Conservation (phyloP, 169 alveolate species). For the Plasmodium berghei region DNA sequence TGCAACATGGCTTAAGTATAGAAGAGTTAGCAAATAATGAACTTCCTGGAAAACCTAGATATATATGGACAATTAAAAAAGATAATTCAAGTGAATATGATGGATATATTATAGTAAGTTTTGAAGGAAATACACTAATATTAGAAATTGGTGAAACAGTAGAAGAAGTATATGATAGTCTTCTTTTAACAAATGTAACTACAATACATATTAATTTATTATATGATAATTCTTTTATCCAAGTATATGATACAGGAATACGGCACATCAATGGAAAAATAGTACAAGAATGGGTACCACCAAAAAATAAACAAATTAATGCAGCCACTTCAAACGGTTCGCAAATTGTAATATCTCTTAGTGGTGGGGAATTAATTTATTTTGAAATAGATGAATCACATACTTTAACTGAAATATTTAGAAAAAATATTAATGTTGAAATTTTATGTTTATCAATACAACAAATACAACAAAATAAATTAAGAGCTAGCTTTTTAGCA, state of each 20-base stretch:
- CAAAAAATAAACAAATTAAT: constrained; percentile 88
- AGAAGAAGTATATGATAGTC: constrained; percentile 93
- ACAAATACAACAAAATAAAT: constrained; percentile 93
- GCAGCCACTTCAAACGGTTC: constrained; percentile 94
- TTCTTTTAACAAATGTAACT: constrained; percentile 88
- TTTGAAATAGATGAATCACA: constrained; percentile 95
- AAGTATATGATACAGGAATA: constrained; percentile 93
- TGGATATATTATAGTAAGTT: constrained; percentile 95
- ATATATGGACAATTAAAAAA: constrained; percentile 95
- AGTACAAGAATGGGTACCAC: constrained; percentile 88
- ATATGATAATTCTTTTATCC: constrained; percentile 92
- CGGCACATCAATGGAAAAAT: constrained; percentile 87
- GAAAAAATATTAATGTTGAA: constrained; percentile 87
- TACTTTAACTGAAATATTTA: constrained; percentile 88
- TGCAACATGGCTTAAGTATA: constrained; percentile 97
- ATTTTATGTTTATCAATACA: constrained; percentile 91
- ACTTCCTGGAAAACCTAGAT: constrained; percentile 97
- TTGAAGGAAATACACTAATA: constrained; percentile 94
- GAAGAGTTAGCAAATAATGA: constrained; percentile 96
- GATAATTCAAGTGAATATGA: constrained; percentile 82
- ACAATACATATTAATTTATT: constrained; percentile 90
- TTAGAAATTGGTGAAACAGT: constrained; percentile 95
- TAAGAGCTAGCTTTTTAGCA: constrained; percentile 94
- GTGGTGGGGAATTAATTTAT: constrained; percentile 94
- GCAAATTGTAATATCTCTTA: constrained; percentile 92